Evolutionary conservation across 2,329 filamentous ascomycete genomes (phyloP), one percentile per base, ranked within the genome.

Genomic region (Fusarium transvaalense): DNA sequence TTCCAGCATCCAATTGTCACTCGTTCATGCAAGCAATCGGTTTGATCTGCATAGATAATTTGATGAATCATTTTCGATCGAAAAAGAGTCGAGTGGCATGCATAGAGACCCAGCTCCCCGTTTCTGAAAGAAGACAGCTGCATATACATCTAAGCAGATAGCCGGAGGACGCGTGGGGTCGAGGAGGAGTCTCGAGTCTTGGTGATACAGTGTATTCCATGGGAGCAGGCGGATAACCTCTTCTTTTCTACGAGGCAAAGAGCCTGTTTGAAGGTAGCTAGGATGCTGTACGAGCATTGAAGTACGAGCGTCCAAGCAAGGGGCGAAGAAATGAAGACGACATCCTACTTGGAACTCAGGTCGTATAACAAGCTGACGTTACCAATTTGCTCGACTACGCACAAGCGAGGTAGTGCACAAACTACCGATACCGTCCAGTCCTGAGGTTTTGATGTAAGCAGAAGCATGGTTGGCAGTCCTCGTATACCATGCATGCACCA

Each of bases 141-240:
- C 72, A 74, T 60, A 43, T 29, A 58, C 31, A 51, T 37, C 34
- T 53, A 73, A 43, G 72, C 64, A 71, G 59, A 58, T 62, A 71
- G 55, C 70, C 72, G 61, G 23, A 14, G 47, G 42, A 27, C 48
- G 43, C 50, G 38, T 61, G 61, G 63, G 50, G 57, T 34, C 21
- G 31, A 31, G n/a, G 27, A 47, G 31, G 42, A 56, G 54, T 12
- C 23, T 67, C 46, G 62, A 67, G 27, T 37, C 34, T 47, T 17
- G 31, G 53, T 67, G 45, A 21, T 52, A 68, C 66, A 61, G 32
- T 66, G 61, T 43, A 39, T n/a, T 32, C 59, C 35, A 58, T 54
- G 63, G 27, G 31, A 43, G 46, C 32, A 42, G 54, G 42, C 25
- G 8, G 27, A 62, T 14, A 46, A 23, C 15, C 25, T 19, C 5